A percentile compares a stretch with the other conserved stretches of the same genome.
phyloP scores from a whole-genome alignment of 1,139 yeast species.

The Geotrichum macrosporum region DNA sequence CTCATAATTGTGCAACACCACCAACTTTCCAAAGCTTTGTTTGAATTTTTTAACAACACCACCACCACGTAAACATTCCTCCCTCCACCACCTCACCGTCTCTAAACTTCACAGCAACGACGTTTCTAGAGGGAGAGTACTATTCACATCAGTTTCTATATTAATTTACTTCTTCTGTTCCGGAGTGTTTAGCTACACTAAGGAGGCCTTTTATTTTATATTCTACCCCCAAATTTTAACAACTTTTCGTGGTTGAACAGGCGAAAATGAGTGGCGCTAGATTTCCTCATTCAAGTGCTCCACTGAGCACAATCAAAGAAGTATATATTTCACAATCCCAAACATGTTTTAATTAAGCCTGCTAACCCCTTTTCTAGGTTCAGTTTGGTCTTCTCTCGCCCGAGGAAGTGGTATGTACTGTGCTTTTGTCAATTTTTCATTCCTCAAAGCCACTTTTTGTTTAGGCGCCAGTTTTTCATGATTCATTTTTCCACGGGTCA shows the following conservation, averaged over 20 bases:
- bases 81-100: conserved; percentile 17
- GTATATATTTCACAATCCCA: conserved; percentile 42
- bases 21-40: background rate
- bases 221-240: background rate
- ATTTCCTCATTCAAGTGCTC: conserved; percentile 96
- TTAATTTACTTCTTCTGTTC: background rate
- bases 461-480: conserved; percentile 11
- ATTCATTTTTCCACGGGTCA: conserved; percentile 14
- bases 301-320: conserved; percentile 92
- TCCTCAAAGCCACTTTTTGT: too few species aligned
- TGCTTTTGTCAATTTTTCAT: conserved; percentile 6
- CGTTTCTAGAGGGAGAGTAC: conserved; percentile 13
- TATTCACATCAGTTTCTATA: background rate
- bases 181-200: conserved; percentile 12
- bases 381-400: conserved; percentile 98
- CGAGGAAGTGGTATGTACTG: conserved; percentile 69
- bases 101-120: conserved; percentile 13
- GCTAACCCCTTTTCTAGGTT: conserved; percentile 42
- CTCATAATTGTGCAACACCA: background rate
- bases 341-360: background rate
- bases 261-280: conserved; percentile 42
- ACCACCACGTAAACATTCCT: conserved; percentile 10
- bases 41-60: conserved; percentile 7
- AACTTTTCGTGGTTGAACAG: background rate
- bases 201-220: conserved; percentile 1